Evolutionary conservation across 768 basidiomycete species (phyloP).

Genomic region (Russula ochroleuca): DNA sequence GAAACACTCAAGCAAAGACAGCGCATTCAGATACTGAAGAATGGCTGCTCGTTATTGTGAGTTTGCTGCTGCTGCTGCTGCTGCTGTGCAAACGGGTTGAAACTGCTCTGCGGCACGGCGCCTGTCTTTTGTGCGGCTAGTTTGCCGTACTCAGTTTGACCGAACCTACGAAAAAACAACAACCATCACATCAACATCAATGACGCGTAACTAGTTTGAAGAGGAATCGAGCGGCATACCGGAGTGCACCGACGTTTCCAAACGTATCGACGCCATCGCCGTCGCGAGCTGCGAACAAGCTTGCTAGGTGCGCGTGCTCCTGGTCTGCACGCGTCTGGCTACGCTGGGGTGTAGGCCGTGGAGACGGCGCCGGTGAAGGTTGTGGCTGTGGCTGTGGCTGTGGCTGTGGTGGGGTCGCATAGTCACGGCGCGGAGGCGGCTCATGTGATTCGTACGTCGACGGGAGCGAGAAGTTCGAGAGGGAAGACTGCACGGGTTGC

Average conservation of each 20-base stretch:
- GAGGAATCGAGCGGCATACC: slow-evolving; percentile 42
- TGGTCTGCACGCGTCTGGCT: slow-evolving; percentile 54
- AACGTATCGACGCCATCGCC: slow-evolving; percentile 96
- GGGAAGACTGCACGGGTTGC: slow-evolving; percentile 37
- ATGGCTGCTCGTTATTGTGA: slow-evolving; percentile 37
- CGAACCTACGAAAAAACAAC: slow-evolving; percentile 41
- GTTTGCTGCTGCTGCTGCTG: slow-evolving; percentile 37
- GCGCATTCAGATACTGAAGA: slow-evolving; percentile 34
- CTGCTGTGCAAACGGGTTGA: slow-evolving; percentile 69
- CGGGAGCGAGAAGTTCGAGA: slow-evolving; percentile 55
- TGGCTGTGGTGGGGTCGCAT: slow-evolving; percentile 39
- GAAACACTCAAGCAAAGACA: not conserved
- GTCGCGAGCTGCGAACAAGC: slow-evolving; percentile 71
- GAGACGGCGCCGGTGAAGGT: slow-evolving; percentile 27
- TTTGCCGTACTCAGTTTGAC: slow-evolving; percentile 32
- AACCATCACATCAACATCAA: slow-evolving; percentile 1
- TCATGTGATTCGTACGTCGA: slow-evolving; percentile 55
- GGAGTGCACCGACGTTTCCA: slow-evolving; percentile 77
- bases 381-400: slow-evolving; percentile 37
- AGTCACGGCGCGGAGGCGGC: slow-evolving; percentile 39
- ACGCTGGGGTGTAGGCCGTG: slow-evolving; percentile 22
- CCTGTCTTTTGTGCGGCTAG: slow-evolving; percentile 36
- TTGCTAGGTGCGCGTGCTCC: slow-evolving; percentile 69
- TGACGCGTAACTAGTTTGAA: not conserved
- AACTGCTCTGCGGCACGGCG: slow-evolving; percentile 33